Base-by-base conservation (phyloP, 2,329 filamentous ascomycete species). In the Neofusicoccum laricinum region DNA sequence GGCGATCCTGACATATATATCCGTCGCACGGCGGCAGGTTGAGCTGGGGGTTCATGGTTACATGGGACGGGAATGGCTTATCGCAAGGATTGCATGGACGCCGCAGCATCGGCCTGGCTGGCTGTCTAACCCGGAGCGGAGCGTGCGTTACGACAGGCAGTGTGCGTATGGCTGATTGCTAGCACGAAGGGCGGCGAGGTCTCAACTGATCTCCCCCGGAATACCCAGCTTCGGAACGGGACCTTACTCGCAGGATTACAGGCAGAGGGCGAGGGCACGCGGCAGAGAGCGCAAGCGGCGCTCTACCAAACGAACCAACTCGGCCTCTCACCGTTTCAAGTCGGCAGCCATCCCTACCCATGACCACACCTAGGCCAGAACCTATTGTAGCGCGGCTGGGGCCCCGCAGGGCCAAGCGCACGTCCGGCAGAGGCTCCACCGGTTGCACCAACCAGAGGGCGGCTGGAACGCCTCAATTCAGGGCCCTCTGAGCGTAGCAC, bases 401-500 rank as follows among this genome's bases (percentile, higher is more conserved):
- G 55, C 55, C 55, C 55, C 55, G 55, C 55, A 59, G 30, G 15
- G 55, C 41, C 34, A 19, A 58, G 40, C 40, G 25, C 53, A 58
- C 38, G 53, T 45, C 53, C 38, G 36, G 36, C 38, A 41, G 38
- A 32, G 53, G 25, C 53, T 58, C 53, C 30, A 59, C 41, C 5
- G 40, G 55, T 36, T 46, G 25, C 55, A 59, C 55, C 55, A 59
- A 59, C 55, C 55, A 59, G 55, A 46, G 40, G 40, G n/a, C 41
- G 40, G 40, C 41, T 59, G 55, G 55, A 19, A 59, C 55, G 55
- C 55, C 55, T 45, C 55, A 46, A 17, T 8, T 34, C 55, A 59
- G 55, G 40, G 55, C 41, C 41, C 41, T 36, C 40, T 14, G 40
- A 12, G 45, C 12, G 3, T 10, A 45, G 53, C 25, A 10, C 21